Conservation (phyloP, 345 rosid genomes). For the Excoecaria cochinchinensis region DNA sequence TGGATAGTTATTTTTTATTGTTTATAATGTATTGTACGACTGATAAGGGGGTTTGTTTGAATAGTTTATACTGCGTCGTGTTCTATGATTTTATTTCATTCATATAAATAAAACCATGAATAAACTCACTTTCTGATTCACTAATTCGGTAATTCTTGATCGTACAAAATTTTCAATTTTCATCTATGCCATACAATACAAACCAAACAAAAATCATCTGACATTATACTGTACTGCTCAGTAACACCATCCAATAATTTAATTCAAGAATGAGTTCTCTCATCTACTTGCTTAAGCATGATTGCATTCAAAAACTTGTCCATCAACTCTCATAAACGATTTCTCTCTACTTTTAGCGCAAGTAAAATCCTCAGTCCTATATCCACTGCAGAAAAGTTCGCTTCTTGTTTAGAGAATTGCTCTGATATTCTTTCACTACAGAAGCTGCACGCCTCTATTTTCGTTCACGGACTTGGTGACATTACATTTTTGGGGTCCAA, state of each 20-base stretch:
- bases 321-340: background rate
- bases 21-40: too few species aligned
- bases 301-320: background rate
- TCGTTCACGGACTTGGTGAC: conserved; percentile 17
- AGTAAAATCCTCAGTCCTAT: background rate
- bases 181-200: too few species aligned
- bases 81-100: too few species aligned
- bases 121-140: too few species aligned
- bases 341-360: conserved; percentile 3
- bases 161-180: too few species aligned
- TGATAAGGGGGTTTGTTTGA: too few species aligned
- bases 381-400: conserved; percentile 11
- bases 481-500: conserved; percentile 17
- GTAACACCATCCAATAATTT: background rate
- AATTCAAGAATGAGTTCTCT: background rate
- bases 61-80: too few species aligned
- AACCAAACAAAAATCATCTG: too few species aligned
- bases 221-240: too few species aligned
- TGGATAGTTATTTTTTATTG: too few species aligned
- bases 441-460: conserved; percentile 34
- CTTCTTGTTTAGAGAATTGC: conserved; percentile 21
- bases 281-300: background rate
- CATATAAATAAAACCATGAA: too few species aligned
- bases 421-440: conserved; percentile 18
- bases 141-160: too few species aligned